phyloP scores from a whole-genome alignment of 108 stramenopile genomes.

The Nitzschia palea region DNA sequence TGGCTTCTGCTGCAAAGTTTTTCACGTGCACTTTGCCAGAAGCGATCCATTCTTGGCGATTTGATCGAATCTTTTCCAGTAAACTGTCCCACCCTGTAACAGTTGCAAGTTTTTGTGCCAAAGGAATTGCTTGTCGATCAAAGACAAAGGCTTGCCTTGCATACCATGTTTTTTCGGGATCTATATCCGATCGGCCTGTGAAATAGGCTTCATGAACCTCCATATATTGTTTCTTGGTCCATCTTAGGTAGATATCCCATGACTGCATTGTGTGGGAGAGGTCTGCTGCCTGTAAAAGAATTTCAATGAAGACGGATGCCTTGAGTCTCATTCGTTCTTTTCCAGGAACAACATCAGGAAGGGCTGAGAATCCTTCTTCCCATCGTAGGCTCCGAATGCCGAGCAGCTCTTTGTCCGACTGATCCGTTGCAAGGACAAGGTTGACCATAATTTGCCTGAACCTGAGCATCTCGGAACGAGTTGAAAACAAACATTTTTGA shows the following conservation, averaged over 20 bases:
- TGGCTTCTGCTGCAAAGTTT: constrained; percentile 2
- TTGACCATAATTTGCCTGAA: constrained; percentile 55
- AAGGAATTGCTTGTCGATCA: neutral
- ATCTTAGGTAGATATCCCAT: neutral
- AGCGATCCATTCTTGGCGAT: constrained; percentile 5
- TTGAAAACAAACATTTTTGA: constrained; percentile 29
- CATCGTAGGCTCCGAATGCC: neutral
- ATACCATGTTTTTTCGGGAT: constrained; percentile 5
- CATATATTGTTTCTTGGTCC: constrained; percentile 3
- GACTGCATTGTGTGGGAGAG: neutral
- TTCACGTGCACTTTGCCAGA: neutral
- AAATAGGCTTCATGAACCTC: neutral
- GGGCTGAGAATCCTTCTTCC: neutral
- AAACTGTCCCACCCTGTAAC: neutral
- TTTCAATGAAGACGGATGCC: neutral
- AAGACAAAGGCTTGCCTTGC: neutral
- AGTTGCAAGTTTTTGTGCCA: neutral
- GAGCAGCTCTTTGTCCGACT: constrained; percentile 25
- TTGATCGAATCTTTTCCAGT: neutral
- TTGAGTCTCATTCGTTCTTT: neutral
- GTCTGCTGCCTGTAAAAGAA: neutral
- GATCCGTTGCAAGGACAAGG: constrained; percentile 50
- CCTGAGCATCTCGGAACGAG: constrained; percentile 27
- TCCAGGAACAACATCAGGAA: neutral
- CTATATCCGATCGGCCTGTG: neutral